Base-by-base conservation (phyloP, 164 flowering plant species). In the Taxillus chinensis region DNA sequence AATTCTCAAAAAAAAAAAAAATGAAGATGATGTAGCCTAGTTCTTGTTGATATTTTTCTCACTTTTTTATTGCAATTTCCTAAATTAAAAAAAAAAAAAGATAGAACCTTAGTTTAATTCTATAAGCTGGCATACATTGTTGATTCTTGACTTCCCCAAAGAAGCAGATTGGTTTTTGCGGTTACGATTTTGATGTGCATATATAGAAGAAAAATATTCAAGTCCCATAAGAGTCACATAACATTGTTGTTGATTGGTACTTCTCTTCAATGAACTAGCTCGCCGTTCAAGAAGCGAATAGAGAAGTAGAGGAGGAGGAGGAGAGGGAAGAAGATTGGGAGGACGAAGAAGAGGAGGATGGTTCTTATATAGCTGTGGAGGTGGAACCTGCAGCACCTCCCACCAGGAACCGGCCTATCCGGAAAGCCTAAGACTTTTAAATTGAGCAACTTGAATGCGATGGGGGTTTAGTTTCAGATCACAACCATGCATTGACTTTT, bases 341-440 rank as follows among this genome's bases (percentile, higher is more conserved):
- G 1, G 55, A 52, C 5, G 55, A 52, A 7, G 55, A 52, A n/a
- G 57, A 27, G 17, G 57, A 54, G 5, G 39, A 54, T 27, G 39
- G 17, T 54, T 39, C 16, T 27, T 39, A 66, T 11, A 16, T 45
- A 37, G 45, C 67, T 15, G 40, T 57, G 8, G 69, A 69, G 68
- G 73, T 73, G 64, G 70, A 77, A 69, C 73, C 79, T 41, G 77
- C 65, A 45, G 50, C 66, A 46, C 70, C 76, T 17, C 79, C 82
- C 2, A 65, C 71, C 58, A 74, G 83, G 14, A 78, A 81, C 72
- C 75, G 85, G 53, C 87, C 87, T 13, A 83, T 77, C 61, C 78
- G 82, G 7, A 79, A 78, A 69, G 77, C 68, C 48, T 79, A 81
- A 62, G 54, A 7, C 13, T 49, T 51, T 41, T 27, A n/a, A 55